A percentile compares a stretch with the other conserved stretches of the same genome.
phyloP scores from a whole-genome alignment of 169 alveolate genomes.

The Plasmodium gonderi region DNA sequence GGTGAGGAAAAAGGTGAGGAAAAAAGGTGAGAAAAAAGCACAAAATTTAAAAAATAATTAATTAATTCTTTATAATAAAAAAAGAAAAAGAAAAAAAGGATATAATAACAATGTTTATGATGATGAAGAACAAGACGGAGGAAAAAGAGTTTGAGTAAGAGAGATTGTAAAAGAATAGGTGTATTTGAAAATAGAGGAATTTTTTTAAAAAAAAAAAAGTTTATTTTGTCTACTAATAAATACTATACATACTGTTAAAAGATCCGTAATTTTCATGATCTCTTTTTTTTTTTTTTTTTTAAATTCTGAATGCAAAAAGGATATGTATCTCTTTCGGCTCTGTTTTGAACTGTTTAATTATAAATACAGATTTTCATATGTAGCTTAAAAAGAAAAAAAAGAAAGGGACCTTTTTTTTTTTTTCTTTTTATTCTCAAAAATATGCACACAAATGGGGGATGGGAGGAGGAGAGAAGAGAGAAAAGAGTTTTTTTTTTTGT shows the following conservation, averaged over 20 bases:
- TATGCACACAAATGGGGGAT: no score
- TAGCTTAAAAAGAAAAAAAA: background rate
- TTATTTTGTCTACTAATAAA: background rate
- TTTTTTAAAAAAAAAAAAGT: no score
- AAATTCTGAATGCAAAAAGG: no score
- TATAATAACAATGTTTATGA: background rate
- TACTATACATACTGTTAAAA: no score
- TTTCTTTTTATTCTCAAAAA: background rate
- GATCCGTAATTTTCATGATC: no score
- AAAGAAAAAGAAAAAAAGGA: background rate
- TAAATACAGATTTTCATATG: background rate
- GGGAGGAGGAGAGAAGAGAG: no score
- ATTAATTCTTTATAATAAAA: slow-evolving; percentile 24
- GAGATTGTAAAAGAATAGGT: background rate
- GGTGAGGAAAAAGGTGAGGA: no score
- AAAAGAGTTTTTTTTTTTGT: no score
- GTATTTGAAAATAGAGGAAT: no score
- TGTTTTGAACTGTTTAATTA: background rate
- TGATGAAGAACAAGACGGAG: background rate
- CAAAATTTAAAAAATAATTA: slow-evolving; percentile 7
- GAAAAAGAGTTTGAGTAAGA: background rate
- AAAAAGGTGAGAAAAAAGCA: no score
- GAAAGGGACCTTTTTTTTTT: no score
- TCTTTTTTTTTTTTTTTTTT: no score
- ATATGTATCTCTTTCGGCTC: background rate